Conservation (phyloP, 192 early-diverging fungal genomes). For the Umbelopsis vinacea region DNA sequence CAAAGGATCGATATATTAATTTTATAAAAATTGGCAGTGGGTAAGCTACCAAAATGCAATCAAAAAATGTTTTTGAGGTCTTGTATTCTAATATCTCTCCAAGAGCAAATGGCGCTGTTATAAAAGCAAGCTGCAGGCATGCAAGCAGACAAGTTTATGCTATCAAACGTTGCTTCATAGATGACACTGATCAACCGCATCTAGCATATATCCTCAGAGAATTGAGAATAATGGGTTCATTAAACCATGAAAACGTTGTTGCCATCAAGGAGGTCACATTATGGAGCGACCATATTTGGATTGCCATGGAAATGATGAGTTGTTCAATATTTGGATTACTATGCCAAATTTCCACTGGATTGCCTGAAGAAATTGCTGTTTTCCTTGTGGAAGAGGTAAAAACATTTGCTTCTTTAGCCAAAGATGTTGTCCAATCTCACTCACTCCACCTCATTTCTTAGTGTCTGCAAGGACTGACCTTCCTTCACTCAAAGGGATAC, state of each 20-base stretch:
- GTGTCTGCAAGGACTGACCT: constrained; percentile 46
- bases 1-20: constrained; percentile 32
- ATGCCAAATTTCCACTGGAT: constrained; percentile 39
- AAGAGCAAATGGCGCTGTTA: constrained; percentile 43
- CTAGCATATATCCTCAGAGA: constrained; percentile 43
- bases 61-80: too few species aligned
- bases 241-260: constrained; percentile 39
- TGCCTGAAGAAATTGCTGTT: constrained; percentile 42
- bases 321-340: constrained; percentile 46
- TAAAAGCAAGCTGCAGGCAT: constrained; percentile 31
- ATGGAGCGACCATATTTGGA: constrained; percentile 48
- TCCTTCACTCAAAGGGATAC: constrained; percentile 47
- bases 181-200: constrained; percentile 44
- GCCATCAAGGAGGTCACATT: constrained; percentile 39
- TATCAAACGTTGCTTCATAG: constrained; percentile 47
- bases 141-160: constrained; percentile 33
- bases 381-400: constrained; percentile 42
- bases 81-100: not conserved
- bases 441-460: not conserved
- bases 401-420: not conserved
- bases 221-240: constrained; percentile 44
- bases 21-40: constrained; percentile 36
- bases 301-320: constrained; percentile 46
- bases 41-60: not conserved
- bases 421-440: not conserved